Evolutionary conservation across 1,284 basidiomycete species (phyloP).

Genomic region (Cryptococcus sp.): DNA sequence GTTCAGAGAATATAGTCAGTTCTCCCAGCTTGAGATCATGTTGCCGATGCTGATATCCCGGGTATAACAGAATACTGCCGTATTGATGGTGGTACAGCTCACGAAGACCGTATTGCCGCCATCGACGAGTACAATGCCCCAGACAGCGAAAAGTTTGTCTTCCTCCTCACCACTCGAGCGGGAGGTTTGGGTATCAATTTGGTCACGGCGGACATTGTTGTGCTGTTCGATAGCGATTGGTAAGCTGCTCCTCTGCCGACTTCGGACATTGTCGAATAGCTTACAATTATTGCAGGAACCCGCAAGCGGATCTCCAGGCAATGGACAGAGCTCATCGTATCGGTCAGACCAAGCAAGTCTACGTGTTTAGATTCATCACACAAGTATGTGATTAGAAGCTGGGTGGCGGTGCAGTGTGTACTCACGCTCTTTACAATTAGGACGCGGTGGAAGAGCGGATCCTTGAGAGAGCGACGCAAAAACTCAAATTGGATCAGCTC

Average conservation of each 20-base stretch:
- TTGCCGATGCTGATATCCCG: conserved; percentile 2
- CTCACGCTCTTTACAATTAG: conserved; percentile 19
- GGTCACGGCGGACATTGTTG: conserved; percentile 91
- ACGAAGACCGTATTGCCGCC: conserved; percentile 91
- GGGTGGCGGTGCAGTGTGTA: neutral
- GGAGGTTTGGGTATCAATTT: conserved; percentile 98
- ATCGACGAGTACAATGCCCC: conserved; percentile 99
- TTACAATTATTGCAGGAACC: conserved; percentile 67
- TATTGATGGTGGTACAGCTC: conserved; percentile 92
- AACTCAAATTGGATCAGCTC: conserved; percentile 90
- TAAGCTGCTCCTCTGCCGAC: conserved; percentile 34
- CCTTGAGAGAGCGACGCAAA: conserved; percentile 94
- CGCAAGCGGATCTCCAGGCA: conserved; percentile 96
- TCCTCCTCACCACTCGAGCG: conserved; percentile 96
- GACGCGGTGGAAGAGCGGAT: conserved; percentile 96
- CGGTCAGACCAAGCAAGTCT: conserved; percentile 98
- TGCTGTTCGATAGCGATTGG: conserved; percentile 99
- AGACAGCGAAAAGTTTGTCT: conserved; percentile 93
- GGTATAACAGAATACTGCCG: conserved; percentile 81
- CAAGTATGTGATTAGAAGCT: conserved; percentile 57
- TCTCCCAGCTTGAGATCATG: neutral
- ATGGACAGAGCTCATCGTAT: conserved; percentile 99
- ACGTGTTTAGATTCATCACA: conserved; percentile 97
- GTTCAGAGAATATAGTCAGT: conserved; percentile 83
- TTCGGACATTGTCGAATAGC: conserved; percentile 13